These are phyloP conservation scores for Cryptococcus wingfieldii DNA, from an alignment of 1,284 basidiomycete genomes.

Conservation along the genomic window DNA sequence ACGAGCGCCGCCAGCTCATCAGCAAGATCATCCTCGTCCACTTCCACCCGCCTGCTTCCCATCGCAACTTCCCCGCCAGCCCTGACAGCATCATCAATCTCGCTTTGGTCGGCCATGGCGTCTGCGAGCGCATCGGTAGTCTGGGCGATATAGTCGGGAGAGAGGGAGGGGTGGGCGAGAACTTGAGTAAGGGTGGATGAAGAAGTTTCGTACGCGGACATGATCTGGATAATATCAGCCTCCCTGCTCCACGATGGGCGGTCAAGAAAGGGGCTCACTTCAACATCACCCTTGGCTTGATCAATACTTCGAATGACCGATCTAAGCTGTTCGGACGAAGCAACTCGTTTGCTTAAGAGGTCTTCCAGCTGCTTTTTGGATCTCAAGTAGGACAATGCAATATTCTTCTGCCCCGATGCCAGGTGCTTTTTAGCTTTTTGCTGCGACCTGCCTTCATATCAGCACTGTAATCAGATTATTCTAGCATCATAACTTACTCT, in stretches of 20 bases:
- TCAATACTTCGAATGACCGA: slow-evolving; percentile 76
- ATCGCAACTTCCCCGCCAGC: slow-evolving; percentile 61
- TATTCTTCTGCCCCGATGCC: slow-evolving; percentile 62
- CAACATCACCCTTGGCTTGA: slow-evolving; percentile 77
- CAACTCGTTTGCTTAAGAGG: slow-evolving; percentile 67
- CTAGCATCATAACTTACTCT: slow-evolving; percentile 51
- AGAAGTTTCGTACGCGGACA: slow-evolving; percentile 78
- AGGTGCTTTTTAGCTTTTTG: slow-evolving; percentile 63
- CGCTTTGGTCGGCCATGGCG: slow-evolving; percentile 71
- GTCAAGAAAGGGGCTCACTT: slow-evolving; percentile 54
- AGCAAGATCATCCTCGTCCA: slow-evolving; percentile 56
- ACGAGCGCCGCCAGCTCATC: slow-evolving; percentile 49
- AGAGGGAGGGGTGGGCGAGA: slow-evolving; percentile 72
- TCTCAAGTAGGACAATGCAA: slow-evolving; percentile 70
- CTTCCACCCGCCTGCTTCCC: slow-evolving; percentile 39
- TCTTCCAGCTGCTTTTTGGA: slow-evolving; percentile 76
- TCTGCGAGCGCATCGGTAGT: slow-evolving; percentile 83
- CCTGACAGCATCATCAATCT: slow-evolving; percentile 73
- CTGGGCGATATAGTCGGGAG: slow-evolving; percentile 69
- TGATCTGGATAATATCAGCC: slow-evolving; percentile 57
- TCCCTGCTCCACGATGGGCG: not conserved
- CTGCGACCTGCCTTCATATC: slow-evolving; percentile 55
- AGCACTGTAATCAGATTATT: not conserved
- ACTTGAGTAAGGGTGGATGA: slow-evolving; percentile 69
- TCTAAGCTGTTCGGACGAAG: slow-evolving; percentile 68